These are phyloP conservation scores for Vaccinium myrtillus DNA, from an alignment of 148 eudicot genomes.

Conservation along the genomic window DNA sequence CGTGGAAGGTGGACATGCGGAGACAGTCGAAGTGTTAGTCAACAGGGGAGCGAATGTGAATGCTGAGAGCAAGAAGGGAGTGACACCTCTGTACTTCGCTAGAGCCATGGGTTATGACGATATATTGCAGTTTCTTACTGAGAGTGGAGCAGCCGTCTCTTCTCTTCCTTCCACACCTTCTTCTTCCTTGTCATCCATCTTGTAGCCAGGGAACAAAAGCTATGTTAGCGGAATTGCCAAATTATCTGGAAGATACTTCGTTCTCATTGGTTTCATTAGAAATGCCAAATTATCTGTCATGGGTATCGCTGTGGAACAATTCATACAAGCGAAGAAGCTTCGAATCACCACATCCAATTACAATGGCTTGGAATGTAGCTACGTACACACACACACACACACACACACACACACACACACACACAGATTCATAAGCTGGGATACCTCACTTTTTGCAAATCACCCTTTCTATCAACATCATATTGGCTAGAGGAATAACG, in stretches of 20 bases:
- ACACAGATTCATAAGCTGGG: too few relatives aligned
- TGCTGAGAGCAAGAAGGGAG: conserved; percentile 35
- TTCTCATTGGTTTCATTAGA: too few relatives aligned
- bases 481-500: too few relatives aligned
- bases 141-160: conserved; percentile 19
- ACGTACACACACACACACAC: too few relatives aligned
- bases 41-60: conserved; percentile 40
- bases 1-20: conserved; percentile 35
- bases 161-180: conserved; percentile 16
- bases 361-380: neutral
- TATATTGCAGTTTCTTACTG: conserved; percentile 25
- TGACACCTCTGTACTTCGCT: conserved; percentile 37
- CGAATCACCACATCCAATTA: neutral
- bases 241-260: too few relatives aligned
- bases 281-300: too few relatives aligned
- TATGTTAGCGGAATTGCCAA: neutral
- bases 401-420: too few relatives aligned
- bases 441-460: too few relatives aligned
- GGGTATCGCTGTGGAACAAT: neutral
- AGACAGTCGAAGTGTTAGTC: conserved; percentile 39
- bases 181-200: conserved; percentile 13
- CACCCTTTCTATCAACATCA: too few relatives aligned
- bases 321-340: neutral
- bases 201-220: neutral
- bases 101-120: conserved; percentile 33